These are phyloP conservation scores for Paracorniculantispora psalliotae DNA, from an alignment of 2,329 filamentous ascomycete species.

Conservation along the genomic window DNA sequence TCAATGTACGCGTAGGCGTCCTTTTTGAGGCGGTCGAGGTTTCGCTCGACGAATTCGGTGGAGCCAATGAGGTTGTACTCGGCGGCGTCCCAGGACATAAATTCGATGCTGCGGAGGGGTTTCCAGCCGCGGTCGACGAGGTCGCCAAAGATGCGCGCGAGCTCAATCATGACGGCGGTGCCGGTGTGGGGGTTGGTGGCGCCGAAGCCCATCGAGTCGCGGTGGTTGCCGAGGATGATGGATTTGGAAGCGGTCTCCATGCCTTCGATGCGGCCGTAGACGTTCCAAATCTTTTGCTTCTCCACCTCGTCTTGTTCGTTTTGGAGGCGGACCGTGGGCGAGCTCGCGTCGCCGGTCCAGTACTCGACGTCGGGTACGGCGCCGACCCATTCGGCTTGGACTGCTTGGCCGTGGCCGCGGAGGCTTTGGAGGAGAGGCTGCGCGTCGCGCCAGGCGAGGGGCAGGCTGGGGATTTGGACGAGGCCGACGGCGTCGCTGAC, in stretches of 20 bases:
- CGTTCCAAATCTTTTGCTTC: conserved; percentile 85
- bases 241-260: conserved; percentile 77
- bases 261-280: conserved; percentile 79
- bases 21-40: conserved; percentile 64
- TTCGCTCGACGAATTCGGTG: conserved; percentile 89
- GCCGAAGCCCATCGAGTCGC: conserved; percentile 88
- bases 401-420: conserved; percentile 65
- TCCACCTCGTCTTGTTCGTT: conserved; percentile 84
- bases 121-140: conserved; percentile 76
- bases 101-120: conserved; percentile 89
- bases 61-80: conserved; percentile 93
- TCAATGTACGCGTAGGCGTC: conserved; percentile 87
- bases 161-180: conserved; percentile 85
- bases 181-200: conserved; percentile 82
- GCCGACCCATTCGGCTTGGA: conserved; percentile 68
- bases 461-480: conserved; percentile 81
- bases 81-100: conserved; percentile 92
- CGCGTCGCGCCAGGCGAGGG: conserved; percentile 85
- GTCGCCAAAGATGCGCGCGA: conserved; percentile 78
- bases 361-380: conserved; percentile 74
- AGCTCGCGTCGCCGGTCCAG: conserved; percentile 75
- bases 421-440: conserved; percentile 71
- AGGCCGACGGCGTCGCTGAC: conserved; percentile 68
- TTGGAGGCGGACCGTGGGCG: conserved; percentile 73
- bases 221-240: conserved; percentile 87